Conservation (phyloP, 2,329 filamentous ascomycete species). For the Xylariaceae sp. region DNA sequence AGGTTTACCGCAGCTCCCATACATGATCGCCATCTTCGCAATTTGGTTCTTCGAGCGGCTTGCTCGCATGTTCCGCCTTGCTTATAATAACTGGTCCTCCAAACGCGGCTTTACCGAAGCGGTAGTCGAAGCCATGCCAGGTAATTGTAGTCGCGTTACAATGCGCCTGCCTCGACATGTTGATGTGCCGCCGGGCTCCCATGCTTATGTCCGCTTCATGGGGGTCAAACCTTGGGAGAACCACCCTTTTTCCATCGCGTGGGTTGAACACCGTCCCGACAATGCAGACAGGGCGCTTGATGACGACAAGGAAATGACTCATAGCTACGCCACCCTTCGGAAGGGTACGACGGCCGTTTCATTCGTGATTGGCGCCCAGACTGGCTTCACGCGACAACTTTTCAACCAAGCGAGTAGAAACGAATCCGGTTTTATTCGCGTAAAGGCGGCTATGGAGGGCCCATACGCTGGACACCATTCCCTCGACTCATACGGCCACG, state of each 20-base stretch:
- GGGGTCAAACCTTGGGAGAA: slow-evolving; percentile 65
- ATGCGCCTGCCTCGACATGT: slow-evolving; percentile 64
- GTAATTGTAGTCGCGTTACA: slow-evolving; percentile 66
- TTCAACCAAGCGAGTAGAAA: slow-evolving; percentile 62
- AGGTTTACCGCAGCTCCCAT: slow-evolving; percentile 66
- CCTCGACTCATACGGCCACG: slow-evolving; percentile 88
- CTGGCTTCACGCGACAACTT: slow-evolving; percentile 80
- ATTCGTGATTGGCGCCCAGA: slow-evolving; percentile 82
- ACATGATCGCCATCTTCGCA: slow-evolving; percentile 68
- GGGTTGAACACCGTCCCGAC: slow-evolving; percentile 56
- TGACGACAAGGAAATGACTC: slow-evolving; percentile 35
- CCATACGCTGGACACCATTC: slow-evolving; percentile 82
- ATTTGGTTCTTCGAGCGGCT: slow-evolving; percentile 73
- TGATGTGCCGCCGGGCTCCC: slow-evolving; percentile 64
- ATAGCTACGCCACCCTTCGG: slow-evolving; percentile 22
- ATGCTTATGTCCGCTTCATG: slow-evolving; percentile 69
- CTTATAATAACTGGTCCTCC: slow-evolving; percentile 62
- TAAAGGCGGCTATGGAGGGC: slow-evolving; percentile 78
- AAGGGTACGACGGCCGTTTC: slow-evolving; percentile 57
- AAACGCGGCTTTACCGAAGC: slow-evolving; percentile 57
- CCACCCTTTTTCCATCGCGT: slow-evolving; percentile 76
- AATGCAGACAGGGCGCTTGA: slow-evolving; percentile 35
- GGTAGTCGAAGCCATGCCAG: slow-evolving; percentile 62
- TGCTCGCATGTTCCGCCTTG: slow-evolving; percentile 57
- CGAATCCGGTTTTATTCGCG: slow-evolving; percentile 51